Conservation (phyloP, 495 filamentous ascomycete species). For the Aspergillus avenaceus region DNA sequence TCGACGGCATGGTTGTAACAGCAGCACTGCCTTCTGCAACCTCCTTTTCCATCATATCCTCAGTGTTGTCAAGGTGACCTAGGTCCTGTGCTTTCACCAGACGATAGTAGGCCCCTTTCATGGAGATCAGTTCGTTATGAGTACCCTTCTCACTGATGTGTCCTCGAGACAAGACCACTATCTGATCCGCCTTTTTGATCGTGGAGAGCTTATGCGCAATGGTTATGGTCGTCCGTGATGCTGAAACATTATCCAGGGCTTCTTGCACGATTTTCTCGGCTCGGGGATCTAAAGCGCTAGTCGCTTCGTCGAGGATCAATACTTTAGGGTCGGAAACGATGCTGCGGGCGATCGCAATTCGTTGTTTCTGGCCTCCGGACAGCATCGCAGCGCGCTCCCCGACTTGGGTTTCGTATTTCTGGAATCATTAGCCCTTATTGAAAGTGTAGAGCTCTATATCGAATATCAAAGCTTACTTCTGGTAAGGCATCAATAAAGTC, state of each 20-base stretch:
- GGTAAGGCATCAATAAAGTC: slow-evolving; percentile 21
- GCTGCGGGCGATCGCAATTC: slow-evolving; percentile 62
- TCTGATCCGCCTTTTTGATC: slow-evolving; percentile 43
- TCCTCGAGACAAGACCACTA: slow-evolving; percentile 43
- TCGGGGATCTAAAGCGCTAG: slow-evolving; percentile 38
- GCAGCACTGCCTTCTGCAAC: not conserved
- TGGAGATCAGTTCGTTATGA: slow-evolving; percentile 31
- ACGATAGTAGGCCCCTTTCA: slow-evolving; percentile 36
- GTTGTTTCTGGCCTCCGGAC: slow-evolving; percentile 46
- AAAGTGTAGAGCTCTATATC: not conserved
- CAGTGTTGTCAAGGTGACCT: not conserved
- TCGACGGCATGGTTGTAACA: not conserved
- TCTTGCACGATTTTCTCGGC: slow-evolving; percentile 38
- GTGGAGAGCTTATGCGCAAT: slow-evolving; percentile 52
- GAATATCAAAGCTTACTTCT: not conserved
- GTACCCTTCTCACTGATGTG: slow-evolving; percentile 43
- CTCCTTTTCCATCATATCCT: not conserved
- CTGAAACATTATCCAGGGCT: slow-evolving; percentile 26
- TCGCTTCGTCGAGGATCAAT: slow-evolving; percentile 53
- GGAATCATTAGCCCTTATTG: not conserved
- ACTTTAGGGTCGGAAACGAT: slow-evolving; percentile 76
- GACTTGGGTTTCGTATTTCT: slow-evolving; percentile 20
- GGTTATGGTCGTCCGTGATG: slow-evolving; percentile 17
- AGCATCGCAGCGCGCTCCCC: slow-evolving; percentile 22
- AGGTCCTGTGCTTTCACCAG: slow-evolving; percentile 26